These are phyloP conservation scores for Glycine latifolia DNA, from an alignment of 306 rosid species.

Conservation along the genomic window DNA sequence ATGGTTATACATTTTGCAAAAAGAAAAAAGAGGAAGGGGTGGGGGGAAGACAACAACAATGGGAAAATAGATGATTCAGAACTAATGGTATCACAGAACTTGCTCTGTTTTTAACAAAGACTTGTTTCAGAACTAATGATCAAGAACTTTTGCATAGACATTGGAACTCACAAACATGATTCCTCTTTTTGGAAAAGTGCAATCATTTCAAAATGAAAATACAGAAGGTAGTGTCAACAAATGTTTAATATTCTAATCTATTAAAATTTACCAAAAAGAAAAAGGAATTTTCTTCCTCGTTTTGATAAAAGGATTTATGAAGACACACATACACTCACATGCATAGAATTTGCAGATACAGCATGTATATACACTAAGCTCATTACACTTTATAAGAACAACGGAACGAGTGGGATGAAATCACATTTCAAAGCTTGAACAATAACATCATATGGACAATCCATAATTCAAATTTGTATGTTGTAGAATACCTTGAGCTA, in stretches of 20 bases:
- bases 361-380: not conserved
- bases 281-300: not conserved
- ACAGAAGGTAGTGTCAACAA: conserved; percentile 24
- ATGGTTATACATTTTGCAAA: not conserved
- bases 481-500: conserved; percentile 4
- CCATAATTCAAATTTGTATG: conserved; percentile 19
- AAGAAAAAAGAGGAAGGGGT: not conserved
- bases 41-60: conserved; percentile 14
- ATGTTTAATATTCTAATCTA: conserved; percentile 4
- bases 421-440: conserved; percentile 29
- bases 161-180: conserved; percentile 32
- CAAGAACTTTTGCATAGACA: conserved; percentile 14
- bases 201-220: conserved; percentile 32
- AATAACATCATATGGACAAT: not conserved
- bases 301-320: not conserved
- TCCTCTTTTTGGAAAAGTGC: conserved; percentile 23
- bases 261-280: not conserved
- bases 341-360: conserved; percentile 7
- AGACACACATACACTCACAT: not conserved
- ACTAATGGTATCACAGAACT: not conserved
- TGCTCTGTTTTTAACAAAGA: not conserved
- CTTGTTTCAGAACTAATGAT: not conserved
- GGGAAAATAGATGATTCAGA: conserved; percentile 2
- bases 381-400: conserved; percentile 2
- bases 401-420: conserved; percentile 6